Evolutionary conservation across 495 filamentous ascomycete genomes (phyloP).

Genomic region (Daldinia loculata): DNA sequence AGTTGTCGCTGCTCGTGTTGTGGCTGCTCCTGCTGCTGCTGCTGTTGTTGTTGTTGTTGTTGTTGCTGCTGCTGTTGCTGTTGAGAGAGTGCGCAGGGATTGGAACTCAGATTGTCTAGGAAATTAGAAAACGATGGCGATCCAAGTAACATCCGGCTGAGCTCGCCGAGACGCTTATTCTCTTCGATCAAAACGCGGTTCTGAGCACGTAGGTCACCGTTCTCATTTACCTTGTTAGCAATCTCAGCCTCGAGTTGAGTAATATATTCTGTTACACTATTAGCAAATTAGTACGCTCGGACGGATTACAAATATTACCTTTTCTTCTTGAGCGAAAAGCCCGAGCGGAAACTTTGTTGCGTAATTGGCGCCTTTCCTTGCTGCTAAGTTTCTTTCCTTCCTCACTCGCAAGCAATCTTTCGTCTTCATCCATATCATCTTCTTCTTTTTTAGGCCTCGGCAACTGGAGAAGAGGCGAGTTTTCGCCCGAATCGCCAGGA

Average conservation of each 20-base stretch:
- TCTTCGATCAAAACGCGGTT: conserved; percentile 80
- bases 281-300: conserved; percentile 51
- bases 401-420: conserved; percentile 89
- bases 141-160: conserved; percentile 84
- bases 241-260: conserved; percentile 88
- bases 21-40: conserved; percentile 45
- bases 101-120: conserved; percentile 73
- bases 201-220: conserved; percentile 72
- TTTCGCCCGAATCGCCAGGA: conserved; percentile 60
- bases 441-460: conserved; percentile 79
- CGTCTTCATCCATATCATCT: conserved; percentile 98
- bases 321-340: conserved; percentile 96
- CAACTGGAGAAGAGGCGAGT: conserved; percentile 64
- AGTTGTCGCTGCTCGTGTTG: conserved; percentile 50
- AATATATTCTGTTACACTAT: conserved; percentile 82
- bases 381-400: conserved; percentile 96
- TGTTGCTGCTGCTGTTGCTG: conserved; percentile 48
- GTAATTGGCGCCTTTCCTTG: conserved; percentile 91
- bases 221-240: conserved; percentile 73
- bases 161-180: conserved; percentile 77
- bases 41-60: conserved; percentile 43
- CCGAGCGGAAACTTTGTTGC: conserved; percentile 98
- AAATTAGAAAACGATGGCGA: conserved; percentile 86
- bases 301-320: conserved; percentile 65
- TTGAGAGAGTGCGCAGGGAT: conserved; percentile 48